Percentiles rank a stretch among this genome's conserved stretches.
Conservation (phyloP, 768 basidiomycete genomes). For the Megacollybia marginata region DNA sequence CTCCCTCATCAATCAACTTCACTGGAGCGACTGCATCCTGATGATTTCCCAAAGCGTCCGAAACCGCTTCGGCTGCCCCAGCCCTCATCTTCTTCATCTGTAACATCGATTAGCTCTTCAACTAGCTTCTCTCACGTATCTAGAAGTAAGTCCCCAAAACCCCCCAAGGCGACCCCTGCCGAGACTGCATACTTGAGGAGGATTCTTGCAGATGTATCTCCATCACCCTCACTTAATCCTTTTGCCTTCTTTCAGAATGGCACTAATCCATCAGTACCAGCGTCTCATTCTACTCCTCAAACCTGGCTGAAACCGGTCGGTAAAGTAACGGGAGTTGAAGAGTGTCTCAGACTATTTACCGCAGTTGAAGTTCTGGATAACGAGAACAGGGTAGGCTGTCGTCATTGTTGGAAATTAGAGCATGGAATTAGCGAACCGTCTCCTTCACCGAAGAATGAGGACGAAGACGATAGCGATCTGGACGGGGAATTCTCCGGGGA, state of each 20-base stretch:
- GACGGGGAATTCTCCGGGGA: neutral
- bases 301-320: slow-evolving; percentile 34
- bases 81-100: slow-evolving; percentile 13
- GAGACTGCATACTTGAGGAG: slow-evolving; percentile 63
- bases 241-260: slow-evolving; percentile 40
- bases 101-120: too few relatives aligned
- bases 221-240: slow-evolving; percentile 32
- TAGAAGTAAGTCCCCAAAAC: slow-evolving; percentile 38
- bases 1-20: too few relatives aligned
- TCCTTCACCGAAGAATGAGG: slow-evolving; percentile 21
- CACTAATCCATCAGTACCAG: slow-evolving; percentile 1
- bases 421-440: slow-evolving; percentile 46
- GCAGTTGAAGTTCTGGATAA: slow-evolving; percentile 90
- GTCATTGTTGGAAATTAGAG: slow-evolving; percentile 89
- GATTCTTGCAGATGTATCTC: slow-evolving; percentile 58
- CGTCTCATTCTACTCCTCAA: slow-evolving; percentile 5
- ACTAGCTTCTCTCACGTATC: too few relatives aligned
- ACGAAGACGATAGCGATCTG: slow-evolving; percentile 13
- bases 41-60: neutral
- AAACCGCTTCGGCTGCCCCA: slow-evolving; percentile 13
- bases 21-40: too few relatives aligned
- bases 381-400: slow-evolving; percentile 91
- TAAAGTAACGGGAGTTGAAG: slow-evolving; percentile 58
- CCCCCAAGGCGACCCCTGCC: slow-evolving; percentile 45
- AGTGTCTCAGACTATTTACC: slow-evolving; percentile 83